Evolutionary conservation across 495 filamentous ascomycete species (phyloP).

Genomic region (Podospora tetraspora): DNA sequence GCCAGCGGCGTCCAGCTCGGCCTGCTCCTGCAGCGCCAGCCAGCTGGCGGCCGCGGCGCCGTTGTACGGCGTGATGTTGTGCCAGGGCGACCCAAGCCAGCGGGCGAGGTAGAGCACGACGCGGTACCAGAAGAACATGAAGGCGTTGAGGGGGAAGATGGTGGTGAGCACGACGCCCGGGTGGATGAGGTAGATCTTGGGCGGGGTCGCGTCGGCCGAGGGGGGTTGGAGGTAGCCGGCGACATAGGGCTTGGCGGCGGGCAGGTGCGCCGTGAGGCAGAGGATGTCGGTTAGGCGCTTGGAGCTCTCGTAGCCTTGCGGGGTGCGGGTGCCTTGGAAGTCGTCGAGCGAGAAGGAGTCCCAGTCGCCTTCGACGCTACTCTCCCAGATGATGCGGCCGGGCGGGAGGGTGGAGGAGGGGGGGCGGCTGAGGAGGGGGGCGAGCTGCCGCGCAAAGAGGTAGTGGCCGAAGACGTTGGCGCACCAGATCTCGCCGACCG

Average conservation of each 20-base stretch:
- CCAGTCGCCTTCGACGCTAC: slow-evolving; percentile 63
- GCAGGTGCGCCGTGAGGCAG: slow-evolving; percentile 65
- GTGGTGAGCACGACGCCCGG: slow-evolving; percentile 80
- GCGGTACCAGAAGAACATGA: slow-evolving; percentile 55
- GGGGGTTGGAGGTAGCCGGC: slow-evolving; percentile 29
- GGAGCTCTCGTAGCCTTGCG: slow-evolving; percentile 69
- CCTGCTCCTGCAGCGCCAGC: slow-evolving; percentile 67
- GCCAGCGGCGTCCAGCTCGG: slow-evolving; percentile 51
- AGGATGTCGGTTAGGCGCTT: slow-evolving; percentile 85
- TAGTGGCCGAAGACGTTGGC: slow-evolving; percentile 96
- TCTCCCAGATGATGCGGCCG: slow-evolving; percentile 75
- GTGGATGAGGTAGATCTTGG: slow-evolving; percentile 71
- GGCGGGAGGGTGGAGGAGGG: slow-evolving; percentile 31
- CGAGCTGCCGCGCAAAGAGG: slow-evolving; percentile 72
- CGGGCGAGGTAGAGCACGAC: slow-evolving; percentile 65
- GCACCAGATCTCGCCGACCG: slow-evolving; percentile 74
- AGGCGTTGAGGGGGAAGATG: slow-evolving; percentile 63
- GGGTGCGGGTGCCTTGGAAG: slow-evolving; percentile 63
- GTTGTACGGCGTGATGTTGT: slow-evolving; percentile 67
- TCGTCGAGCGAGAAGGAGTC: slow-evolving; percentile 58
- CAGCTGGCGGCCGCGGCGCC: slow-evolving; percentile 72
- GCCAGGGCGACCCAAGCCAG: slow-evolving; percentile 82
- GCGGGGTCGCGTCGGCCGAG: slow-evolving; percentile 23
- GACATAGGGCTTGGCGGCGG: slow-evolving; percentile 55
- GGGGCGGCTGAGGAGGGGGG: slow-evolving; percentile 60